These are phyloP conservation scores for Fusarium hainanense DNA, from an alignment of 2,329 filamentous ascomycete genomes.

Conservation along the genomic window DNA sequence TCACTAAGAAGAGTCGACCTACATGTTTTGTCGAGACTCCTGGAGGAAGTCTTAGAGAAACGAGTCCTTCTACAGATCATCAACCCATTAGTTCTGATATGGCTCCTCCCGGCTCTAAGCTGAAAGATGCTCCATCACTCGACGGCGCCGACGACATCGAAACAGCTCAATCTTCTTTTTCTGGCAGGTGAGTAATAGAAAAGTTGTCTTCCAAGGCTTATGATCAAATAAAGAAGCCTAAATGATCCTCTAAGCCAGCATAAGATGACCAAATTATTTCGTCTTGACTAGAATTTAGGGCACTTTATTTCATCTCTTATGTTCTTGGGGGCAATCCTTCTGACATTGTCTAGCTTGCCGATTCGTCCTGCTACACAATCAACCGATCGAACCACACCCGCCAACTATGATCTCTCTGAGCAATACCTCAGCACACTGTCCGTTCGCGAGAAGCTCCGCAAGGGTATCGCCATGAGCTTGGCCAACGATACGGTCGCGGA, in stretches of 20 bases:
- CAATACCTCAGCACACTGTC: slow-evolving; percentile 26
- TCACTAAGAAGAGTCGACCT: slow-evolving; percentile 17
- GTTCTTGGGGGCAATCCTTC: background rate
- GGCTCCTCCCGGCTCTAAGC: background rate
- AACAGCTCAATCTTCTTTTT: background rate
- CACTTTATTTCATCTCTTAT: background rate
- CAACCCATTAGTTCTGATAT: background rate
- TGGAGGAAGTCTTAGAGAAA: slow-evolving; percentile 28
- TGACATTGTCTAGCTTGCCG: background rate
- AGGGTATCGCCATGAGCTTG: slow-evolving; percentile 36
- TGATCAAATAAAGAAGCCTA: background rate
- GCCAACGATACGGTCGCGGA: background rate
- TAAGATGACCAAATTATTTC: background rate
- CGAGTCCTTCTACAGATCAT: slow-evolving; percentile 5
- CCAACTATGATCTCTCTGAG: slow-evolving; percentile 21
- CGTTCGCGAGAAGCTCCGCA: slow-evolving; percentile 33
- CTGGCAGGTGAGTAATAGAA: background rate
- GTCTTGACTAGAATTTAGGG: background rate
- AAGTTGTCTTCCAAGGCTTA: background rate
- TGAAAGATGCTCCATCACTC: background rate
- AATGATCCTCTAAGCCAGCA: background rate
- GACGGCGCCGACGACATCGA: background rate
- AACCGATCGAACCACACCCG: background rate
- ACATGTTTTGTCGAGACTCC: slow-evolving; percentile 30
- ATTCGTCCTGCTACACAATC: background rate